Evolutionary conservation across 495 filamentous ascomycete genomes (phyloP), one percentile per base, ranked within the genome.

Genomic region (Neurospora sp.): DNA sequence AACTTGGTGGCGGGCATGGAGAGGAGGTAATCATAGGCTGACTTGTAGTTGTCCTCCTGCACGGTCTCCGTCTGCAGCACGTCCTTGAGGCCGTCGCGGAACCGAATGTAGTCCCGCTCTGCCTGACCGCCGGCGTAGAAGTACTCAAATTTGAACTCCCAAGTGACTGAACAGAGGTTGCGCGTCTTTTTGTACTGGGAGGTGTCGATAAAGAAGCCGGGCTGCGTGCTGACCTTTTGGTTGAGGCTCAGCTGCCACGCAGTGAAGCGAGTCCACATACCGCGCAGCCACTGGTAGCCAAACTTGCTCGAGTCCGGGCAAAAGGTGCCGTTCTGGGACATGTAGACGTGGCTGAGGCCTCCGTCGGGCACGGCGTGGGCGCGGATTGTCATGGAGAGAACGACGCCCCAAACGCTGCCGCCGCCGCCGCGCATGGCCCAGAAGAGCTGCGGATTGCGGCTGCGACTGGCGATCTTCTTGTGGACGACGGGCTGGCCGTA

Each of bases 381-480:
- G 59, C 79, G 81, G 19, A 85, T 79, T 6, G 82, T 84, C 71
- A 84, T 76, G 6, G 84, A 86, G 28, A 80, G 76, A 7, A 90
- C 87, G 4, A 89, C 84, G 10, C 83, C 89, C 48, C 83, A 90
- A 39, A 84, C 88, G 5, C 87, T 85, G 2, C 79, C 84, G 10
- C 88, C 89, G 19, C 89, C 89, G 15, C 89, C 89, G 69, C 82
- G 82, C 0, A 90, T 79, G 11, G 90, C 90, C 89, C 86, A 91
- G 83, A 87, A 91, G 3, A 91, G 83, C 37, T 91, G 45, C 45
- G 45, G 45, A 19, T 54, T 54, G n/a, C 10, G 45, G 45, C n/a
- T 54, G 45, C 45, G 45, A 28, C 45, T 54, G 45, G 45, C 89
- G 0, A 80, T 71, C 48, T 91, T 81, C 40, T 80, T 76, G 8